phyloP scores from a whole-genome alignment of 2,329 filamentous ascomycete genomes.

The Penicillium sp. region DNA sequence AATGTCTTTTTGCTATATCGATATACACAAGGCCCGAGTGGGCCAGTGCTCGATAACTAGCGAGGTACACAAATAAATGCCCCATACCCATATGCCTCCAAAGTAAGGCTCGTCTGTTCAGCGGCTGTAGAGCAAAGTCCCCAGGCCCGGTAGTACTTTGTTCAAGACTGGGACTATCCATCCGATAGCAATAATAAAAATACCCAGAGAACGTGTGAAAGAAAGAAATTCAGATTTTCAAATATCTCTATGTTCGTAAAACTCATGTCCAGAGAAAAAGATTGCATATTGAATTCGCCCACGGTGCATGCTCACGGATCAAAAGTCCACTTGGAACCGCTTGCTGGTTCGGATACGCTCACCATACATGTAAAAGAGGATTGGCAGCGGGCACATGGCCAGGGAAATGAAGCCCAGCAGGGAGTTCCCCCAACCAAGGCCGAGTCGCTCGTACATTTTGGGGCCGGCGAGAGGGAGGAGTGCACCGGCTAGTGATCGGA shows the following conservation, averaged over 20 bases:
- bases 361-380: slow-evolving; percentile 33
- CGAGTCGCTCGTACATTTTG: slow-evolving; percentile 43
- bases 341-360: slow-evolving; percentile 30
- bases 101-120: no score
- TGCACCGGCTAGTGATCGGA: slow-evolving; percentile 52
- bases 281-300: background rate
- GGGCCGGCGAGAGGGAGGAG: slow-evolving; percentile 57
- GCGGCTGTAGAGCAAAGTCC: no score
- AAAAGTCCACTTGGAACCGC: slow-evolving; percentile 23
- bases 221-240: no score
- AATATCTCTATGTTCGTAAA: no score
- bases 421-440: slow-evolving; percentile 48
- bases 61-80: no score
- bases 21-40: no score
- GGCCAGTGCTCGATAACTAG: no score
- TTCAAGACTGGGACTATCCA: no score
- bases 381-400: slow-evolving; percentile 40
- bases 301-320: background rate
- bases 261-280: no score
- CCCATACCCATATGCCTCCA: no score
- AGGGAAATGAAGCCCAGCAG: slow-evolving; percentile 53
- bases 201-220: background rate
- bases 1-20: no score
- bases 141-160: no score
- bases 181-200: background rate